phyloP scores from a whole-genome alignment of 768 basidiomycete genomes.

The Xerocomus brunneocitrinus region DNA sequence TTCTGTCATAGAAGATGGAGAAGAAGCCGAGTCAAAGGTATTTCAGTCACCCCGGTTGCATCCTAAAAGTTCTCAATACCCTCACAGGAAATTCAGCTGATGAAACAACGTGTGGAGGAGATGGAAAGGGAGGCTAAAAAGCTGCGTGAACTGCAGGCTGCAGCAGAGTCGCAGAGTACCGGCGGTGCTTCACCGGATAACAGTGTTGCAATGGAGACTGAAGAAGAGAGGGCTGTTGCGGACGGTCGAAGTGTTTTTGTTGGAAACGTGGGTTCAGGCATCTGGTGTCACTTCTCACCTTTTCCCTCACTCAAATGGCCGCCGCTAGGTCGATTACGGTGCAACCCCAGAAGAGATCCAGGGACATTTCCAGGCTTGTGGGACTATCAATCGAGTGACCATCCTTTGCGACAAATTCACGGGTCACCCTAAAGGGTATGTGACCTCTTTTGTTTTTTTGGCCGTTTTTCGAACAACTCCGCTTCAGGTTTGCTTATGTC shows the following conservation, averaged over 20 bases:
- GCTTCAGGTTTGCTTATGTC: slow-evolving; percentile 88
- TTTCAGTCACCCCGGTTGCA: slow-evolving; percentile 5
- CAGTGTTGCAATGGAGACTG: slow-evolving; percentile 61
- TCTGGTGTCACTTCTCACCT: slow-evolving; percentile 3
- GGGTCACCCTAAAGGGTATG: slow-evolving; percentile 95
- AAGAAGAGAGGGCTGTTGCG: slow-evolving; percentile 78
- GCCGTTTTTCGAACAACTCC: slow-evolving; percentile 9
- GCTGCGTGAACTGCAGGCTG: slow-evolving; percentile 80
- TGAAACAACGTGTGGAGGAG: slow-evolving; percentile 90
- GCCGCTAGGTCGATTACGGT: slow-evolving; percentile 85
- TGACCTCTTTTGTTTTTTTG: slow-evolving; percentile 17
- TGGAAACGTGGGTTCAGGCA: slow-evolving; percentile 75
- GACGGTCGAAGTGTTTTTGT: slow-evolving; percentile 90
- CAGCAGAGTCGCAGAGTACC: slow-evolving; percentile 54
- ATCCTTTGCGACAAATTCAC: slow-evolving; percentile 99
- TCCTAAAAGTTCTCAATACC: slow-evolving; percentile 10
- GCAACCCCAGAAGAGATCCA: slow-evolving; percentile 99
- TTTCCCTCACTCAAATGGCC: slow-evolving; percentile 9
- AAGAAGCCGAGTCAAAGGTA: slow-evolving; percentile 64
- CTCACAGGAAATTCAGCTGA: slow-evolving; percentile 76
- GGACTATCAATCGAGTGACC: slow-evolving; percentile 97
- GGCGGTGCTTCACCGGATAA: slow-evolving; percentile 44
- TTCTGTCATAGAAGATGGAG: slow-evolving; percentile 47
- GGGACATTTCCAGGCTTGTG: slow-evolving; percentile 94
- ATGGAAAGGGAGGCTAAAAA: slow-evolving; percentile 92